Evolutionary conservation across 306 rosid species (phyloP).

Genomic region (Rosa persica): DNA sequence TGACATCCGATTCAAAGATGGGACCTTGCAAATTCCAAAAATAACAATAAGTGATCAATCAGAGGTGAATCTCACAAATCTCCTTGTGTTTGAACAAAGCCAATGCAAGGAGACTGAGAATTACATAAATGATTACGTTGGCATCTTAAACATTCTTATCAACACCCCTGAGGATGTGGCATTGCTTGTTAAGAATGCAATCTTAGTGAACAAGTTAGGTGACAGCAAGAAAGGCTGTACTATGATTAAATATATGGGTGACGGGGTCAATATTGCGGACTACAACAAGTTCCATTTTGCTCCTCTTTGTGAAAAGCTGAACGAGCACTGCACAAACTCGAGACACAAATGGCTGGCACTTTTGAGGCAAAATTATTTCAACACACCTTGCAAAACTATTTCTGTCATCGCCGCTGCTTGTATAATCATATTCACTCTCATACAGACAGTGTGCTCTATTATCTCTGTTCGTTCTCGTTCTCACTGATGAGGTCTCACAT

Average conservation of each 20-base stretch:
- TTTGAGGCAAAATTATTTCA: not conserved
- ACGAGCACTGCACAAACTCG: not conserved
- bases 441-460: not conserved
- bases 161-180: slow-evolving; percentile 1
- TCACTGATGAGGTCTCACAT: not conserved
- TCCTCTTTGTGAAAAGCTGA: not conserved
- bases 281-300: not conserved
- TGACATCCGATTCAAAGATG: slow-evolving; percentile 20
- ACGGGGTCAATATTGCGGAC: not conserved
- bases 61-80: slow-evolving; percentile 15
- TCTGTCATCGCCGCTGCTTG: not conserved
- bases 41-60: not conserved
- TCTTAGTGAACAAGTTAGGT: not conserved
- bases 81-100: slow-evolving; percentile 14
- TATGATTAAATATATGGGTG: not conserved
- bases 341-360: not conserved
- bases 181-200: not conserved
- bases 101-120: not conserved
- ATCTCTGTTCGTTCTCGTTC: not conserved
- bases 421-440: not conserved
- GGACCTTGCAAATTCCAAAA: slow-evolving; percentile 35
- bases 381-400: slow-evolving; percentile 9
- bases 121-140: not conserved
- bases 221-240: not conserved
- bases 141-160: not conserved